Conservation (phyloP, 2,329 filamentous ascomycete species). For the Xylaria sp. region DNA sequence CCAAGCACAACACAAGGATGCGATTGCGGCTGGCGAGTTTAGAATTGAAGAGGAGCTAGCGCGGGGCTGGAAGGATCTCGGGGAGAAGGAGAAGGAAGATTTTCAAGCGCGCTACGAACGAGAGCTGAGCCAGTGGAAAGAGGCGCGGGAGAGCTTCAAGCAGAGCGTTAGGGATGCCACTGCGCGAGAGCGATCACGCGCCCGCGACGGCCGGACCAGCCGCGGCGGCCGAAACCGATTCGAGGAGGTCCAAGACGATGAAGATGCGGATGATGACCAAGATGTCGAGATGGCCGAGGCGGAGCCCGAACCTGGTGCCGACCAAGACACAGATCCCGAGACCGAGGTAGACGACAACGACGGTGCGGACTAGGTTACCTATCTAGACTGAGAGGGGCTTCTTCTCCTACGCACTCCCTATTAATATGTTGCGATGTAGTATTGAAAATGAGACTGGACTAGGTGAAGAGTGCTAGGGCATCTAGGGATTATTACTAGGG, state of each 20-base stretch:
- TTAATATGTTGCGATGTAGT: not conserved
- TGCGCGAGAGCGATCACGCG: conserved; percentile 47
- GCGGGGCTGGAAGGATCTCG: conserved; percentile 65
- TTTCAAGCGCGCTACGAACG: conserved; percentile 58
- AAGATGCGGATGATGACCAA: conserved; percentile 42
- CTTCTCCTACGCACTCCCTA: not conserved
- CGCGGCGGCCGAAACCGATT: conserved; percentile 43
- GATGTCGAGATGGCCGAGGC: conserved; percentile 40
- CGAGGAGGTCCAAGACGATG: conserved; percentile 45
- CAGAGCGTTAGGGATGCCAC: conserved; percentile 45
- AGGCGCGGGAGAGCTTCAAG: conserved; percentile 55
- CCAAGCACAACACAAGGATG: conserved; percentile 57
- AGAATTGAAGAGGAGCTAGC: conserved; percentile 65
- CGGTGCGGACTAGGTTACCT: conserved; percentile 39
- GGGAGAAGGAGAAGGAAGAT: conserved; percentile 60
- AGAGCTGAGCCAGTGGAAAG: conserved; percentile 54
- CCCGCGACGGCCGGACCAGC: conserved; percentile 30
- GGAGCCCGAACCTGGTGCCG: conserved; percentile 30
- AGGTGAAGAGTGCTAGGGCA: not conserved
- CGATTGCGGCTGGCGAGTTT: conserved; percentile 49
- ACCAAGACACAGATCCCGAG: conserved; percentile 45
- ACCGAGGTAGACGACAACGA: conserved; percentile 51
- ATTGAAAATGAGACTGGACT: not conserved
- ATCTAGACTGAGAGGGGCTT: not conserved
- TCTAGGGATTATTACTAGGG: not conserved